These are phyloP conservation scores for Xerocomellus amylosporus DNA, from an alignment of 768 basidiomycete species.

Conservation along the genomic window DNA sequence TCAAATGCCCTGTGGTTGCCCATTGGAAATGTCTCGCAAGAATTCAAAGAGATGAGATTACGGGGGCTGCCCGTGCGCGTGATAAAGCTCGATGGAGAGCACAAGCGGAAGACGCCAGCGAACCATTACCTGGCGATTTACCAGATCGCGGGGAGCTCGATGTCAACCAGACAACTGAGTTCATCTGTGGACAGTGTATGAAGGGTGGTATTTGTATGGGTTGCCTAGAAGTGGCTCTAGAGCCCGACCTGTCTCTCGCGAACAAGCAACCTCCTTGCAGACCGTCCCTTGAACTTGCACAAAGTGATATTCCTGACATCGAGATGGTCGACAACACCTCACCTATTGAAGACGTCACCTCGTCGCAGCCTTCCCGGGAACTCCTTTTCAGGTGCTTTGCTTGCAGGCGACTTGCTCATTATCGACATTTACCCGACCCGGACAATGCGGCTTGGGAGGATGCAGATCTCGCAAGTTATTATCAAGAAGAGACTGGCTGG, in stretches of 20 bases:
- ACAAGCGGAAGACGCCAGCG: constrained; percentile 23
- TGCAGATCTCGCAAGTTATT: constrained; percentile 54
- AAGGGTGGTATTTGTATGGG: constrained; percentile 79
- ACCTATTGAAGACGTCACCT: constrained; percentile 10
- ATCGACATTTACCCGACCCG: constrained; percentile 62
- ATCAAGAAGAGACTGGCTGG: constrained; percentile 57
- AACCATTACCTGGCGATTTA: constrained; percentile 30
- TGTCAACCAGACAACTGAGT: constrained; percentile 66
- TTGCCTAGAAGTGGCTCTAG: constrained; percentile 57
- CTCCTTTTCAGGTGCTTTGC: constrained; percentile 79
- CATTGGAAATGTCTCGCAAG: constrained; percentile 75
- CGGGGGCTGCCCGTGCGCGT: constrained; percentile 57
- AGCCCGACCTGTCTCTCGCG: constrained; percentile 39
- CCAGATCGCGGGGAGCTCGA: constrained; percentile 47
- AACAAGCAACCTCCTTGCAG: constrained; percentile 13
- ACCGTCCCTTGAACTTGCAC: constrained; percentile 8
- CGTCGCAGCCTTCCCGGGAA: constrained; percentile 31
- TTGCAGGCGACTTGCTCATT: constrained; percentile 84
- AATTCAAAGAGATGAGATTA: constrained; percentile 68
- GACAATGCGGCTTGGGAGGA: constrained; percentile 34
- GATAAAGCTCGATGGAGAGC: constrained; percentile 44
- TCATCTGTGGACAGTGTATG: constrained; percentile 70
- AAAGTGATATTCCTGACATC: constrained; percentile 25
- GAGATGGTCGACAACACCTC: constrained; percentile 35
- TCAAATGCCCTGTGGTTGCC: constrained; percentile 71